These are phyloP conservation scores for Strobilomyces confusus DNA, from an alignment of 768 basidiomycete species.

Conservation along the genomic window DNA sequence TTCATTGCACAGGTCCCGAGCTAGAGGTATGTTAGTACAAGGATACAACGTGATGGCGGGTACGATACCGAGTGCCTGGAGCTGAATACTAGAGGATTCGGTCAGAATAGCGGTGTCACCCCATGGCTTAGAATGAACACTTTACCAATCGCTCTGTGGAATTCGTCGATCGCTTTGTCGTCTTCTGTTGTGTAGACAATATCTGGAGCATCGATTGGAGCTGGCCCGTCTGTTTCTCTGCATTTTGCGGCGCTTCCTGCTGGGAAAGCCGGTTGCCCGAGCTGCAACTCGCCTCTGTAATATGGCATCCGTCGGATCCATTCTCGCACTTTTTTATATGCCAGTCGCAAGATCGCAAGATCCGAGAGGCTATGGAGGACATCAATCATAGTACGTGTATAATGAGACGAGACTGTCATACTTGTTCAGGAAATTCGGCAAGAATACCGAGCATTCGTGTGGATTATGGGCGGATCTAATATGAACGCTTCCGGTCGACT, in stretches of 20 bases:
- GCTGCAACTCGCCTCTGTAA: slow-evolving; percentile 34
- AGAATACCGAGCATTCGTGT: slow-evolving; percentile 39
- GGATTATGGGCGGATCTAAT: slow-evolving; percentile 40
- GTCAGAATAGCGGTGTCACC: neutral
- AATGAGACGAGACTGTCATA: slow-evolving; percentile 20
- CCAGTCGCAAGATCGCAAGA: slow-evolving; percentile 23
- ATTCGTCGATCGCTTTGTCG: slow-evolving; percentile 32
- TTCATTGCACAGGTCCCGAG: slow-evolving; percentile 70
- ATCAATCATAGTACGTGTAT: neutral
- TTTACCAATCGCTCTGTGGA: slow-evolving; percentile 20
- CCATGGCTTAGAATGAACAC: neutral
- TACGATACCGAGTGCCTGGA: slow-evolving; percentile 32
- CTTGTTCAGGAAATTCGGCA: slow-evolving; percentile 44
- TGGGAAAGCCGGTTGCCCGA: slow-evolving; percentile 14
- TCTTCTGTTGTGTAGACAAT: slow-evolving; percentile 34
- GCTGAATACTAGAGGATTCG: slow-evolving; percentile 21
- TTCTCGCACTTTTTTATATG: slow-evolving; percentile 27
- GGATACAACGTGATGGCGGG: neutral
- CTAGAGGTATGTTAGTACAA: slow-evolving; percentile 26
- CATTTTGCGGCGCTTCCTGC: slow-evolving; percentile 27
- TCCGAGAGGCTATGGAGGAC: slow-evolving; percentile 20
- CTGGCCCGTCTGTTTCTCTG: slow-evolving; percentile 13
- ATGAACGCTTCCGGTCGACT: slow-evolving; percentile 45
- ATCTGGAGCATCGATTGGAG: slow-evolving; percentile 25
- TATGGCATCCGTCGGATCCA: slow-evolving; percentile 38